Base-by-base conservation (phyloP, 345 rosid genomes). In the Crucihimalaya himalaica region DNA sequence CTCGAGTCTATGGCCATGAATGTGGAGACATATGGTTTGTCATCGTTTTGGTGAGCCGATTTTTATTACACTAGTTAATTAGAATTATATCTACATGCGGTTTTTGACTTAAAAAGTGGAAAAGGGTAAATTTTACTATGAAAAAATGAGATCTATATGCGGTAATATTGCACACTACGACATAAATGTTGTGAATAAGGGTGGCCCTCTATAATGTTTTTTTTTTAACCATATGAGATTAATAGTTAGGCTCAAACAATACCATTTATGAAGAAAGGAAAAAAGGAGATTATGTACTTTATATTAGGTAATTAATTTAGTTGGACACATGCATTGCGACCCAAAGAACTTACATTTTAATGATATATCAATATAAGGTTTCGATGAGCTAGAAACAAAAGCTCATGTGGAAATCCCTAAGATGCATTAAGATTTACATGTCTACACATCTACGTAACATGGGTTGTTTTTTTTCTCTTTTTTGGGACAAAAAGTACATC, bases 281-380 rank as follows among this genome's bases (percentile, higher is more conserved):
- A 31, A 64, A 19, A 14, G 46, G 46, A 65, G 70, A 20, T 8
- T 32, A 6, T 34, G 15, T 32, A 25, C 19, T 7, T 51, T 21
- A 21, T 9, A 48, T 48, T 46, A 34, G 21, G 20, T 54, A 20
- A 14, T 15, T n/a, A 15, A 15, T 15, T 52, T 32, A 52, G 20
- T 8, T 50, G 58, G 47, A 54, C 47, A 50, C 59, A n/a, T n/a
- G n/a, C n/a, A 66, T 50, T 50, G 47, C 34, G 51, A 54, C 19
- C 35, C 12, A 54, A 28, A 28, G 20, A 32, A 28, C 59, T 34
- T 25, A 66, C 25, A 35, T 35, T 37, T 15, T 50, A 65, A 48
- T 18, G 42, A 20, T 47, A 46, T 48, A 48, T n/a, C 25, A 4
- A 21, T 51, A 66, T 23, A 34, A 34, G 58, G 11, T 25, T 66